phyloP scores from a whole-genome alignment of 163 green algal genomes.

The Coccomyxa subellipsoidea region DNA sequence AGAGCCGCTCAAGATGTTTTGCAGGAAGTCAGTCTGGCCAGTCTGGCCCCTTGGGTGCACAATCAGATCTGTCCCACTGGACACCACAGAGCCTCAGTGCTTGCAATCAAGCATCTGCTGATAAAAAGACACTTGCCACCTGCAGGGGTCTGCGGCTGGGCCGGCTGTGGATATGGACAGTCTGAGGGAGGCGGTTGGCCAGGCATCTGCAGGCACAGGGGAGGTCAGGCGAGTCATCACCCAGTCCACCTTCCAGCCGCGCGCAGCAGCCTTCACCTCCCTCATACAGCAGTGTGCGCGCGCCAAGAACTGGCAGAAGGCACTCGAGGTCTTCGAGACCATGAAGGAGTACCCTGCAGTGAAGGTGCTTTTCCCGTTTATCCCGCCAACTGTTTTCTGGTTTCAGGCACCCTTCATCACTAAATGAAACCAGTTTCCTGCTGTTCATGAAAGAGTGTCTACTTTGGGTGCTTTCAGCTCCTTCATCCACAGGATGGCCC shows the following conservation, averaged over 20 bases:
- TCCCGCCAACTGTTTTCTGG: too few species aligned
- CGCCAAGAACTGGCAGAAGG: slow-evolving; percentile 16
- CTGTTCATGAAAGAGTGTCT: too few species aligned
- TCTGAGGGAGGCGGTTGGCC: neutral
- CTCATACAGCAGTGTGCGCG: slow-evolving; percentile 11
- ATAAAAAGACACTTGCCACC: too few species aligned
- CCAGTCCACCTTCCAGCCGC: slow-evolving; percentile 8
- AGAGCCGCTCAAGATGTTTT: too few species aligned
- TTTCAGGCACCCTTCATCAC: too few species aligned
- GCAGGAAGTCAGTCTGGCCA: neutral
- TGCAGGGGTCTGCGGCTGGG: neutral
- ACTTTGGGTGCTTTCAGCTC: too few species aligned
- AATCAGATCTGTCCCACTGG: neutral
- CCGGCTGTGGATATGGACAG: neutral
- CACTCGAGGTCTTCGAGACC: slow-evolving; percentile 41
- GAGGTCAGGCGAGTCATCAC: neutral
- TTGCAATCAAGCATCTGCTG: too few species aligned
- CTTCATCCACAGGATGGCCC: too few species aligned
- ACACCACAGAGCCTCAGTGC: too few species aligned
- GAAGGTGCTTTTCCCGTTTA: neutral
- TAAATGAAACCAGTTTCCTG: too few species aligned
- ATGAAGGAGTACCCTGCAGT: slow-evolving; percentile 12
- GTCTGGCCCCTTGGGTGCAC: neutral
- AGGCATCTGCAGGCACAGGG: slow-evolving; percentile 4
- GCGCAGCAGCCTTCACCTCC: slow-evolving; percentile 14